Base-by-base conservation (phyloP, 2,329 filamentous ascomycete species). In the Berkeleyomyces rouxiae region DNA sequence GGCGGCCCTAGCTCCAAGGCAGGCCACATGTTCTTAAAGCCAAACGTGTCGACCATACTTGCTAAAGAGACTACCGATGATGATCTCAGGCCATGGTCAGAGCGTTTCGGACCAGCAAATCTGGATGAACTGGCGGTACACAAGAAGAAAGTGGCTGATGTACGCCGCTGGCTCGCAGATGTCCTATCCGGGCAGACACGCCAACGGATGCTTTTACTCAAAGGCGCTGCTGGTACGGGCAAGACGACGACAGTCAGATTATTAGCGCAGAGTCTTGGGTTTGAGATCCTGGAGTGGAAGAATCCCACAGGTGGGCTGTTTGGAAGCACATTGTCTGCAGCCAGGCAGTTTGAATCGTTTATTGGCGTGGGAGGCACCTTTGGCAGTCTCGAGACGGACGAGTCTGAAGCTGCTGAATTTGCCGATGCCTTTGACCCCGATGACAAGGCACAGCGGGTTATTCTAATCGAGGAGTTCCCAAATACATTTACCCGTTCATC, bases 301-400 rank as follows among this genome's bases (percentile, higher is more conserved):
- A 96, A 95, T 70, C 90, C 92, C 0, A 78, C 81, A 0, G 82
- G 80, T 0, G 81, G 81, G 1, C 70, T 77, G 2, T 81, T 79
- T 1, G 77, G 80, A 1, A 84, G 83, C 0, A 85, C 84, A 59
- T 77, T 84, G 49, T 91, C 90, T 1, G 79, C 85, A 39, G 83
- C 88, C 4, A 79, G 83, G 5, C 88, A 95, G 67, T 99, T 99
- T 69, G 89, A 95, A 67, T 92, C 97, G 66, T 99, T 97, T 68
- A 77, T 99, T 64, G 85, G 83, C 9, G 82, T 90, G 63, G 86
- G 89, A 61, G 86, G 89, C 63, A 87, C 85, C 66, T 96, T 93
- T 72, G 82, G 85, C 13, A 86, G 85, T 61, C 78, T 96, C 53
- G 79, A 86, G 64, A 72, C 61, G 23, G 46, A 65, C 23, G 66